phyloP scores from a whole-genome alignment of 176 grass and related monocot genomes.

The Cocos nucifera region DNA sequence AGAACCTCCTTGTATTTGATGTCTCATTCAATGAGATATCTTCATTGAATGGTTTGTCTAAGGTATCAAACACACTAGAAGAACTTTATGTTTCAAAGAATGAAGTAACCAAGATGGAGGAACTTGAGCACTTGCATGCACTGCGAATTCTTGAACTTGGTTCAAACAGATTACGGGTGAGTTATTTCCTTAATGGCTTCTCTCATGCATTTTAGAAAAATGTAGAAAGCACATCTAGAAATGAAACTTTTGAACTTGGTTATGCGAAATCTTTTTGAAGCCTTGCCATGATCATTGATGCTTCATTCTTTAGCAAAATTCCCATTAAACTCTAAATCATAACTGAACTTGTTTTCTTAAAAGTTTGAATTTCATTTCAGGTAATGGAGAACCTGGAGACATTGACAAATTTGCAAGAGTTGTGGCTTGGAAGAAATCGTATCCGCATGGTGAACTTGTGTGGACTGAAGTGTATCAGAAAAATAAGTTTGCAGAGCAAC shows the following conservation, averaged over 20 bases:
- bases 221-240: no score
- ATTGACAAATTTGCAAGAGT: constrained; percentile 67
- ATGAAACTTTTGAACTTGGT: neutral
- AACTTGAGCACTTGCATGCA: constrained; percentile 63
- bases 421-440: constrained; percentile 91
- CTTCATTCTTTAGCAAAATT: no score
- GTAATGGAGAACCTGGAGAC: constrained; percentile 82
- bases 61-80: constrained; percentile 65
- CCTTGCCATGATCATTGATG: no score
- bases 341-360: no score
- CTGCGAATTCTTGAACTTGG: constrained; percentile 96
- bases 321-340: no score
- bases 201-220: no score
- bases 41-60: constrained; percentile 58
- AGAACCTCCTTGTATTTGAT: constrained; percentile 78
- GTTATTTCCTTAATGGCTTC: neutral
- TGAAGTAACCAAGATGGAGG: constrained; percentile 85
- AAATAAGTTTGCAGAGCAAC: constrained; percentile 95
- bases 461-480: constrained; percentile 80
- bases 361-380: constrained; percentile 30
- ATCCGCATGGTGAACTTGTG: constrained; percentile 72
- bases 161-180: constrained; percentile 87
- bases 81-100: constrained; percentile 98
- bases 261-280: no score
- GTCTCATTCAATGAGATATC: constrained; percentile 98